Conservation (phyloP, 257 asterid species). For the Sherardia arvensis region DNA sequence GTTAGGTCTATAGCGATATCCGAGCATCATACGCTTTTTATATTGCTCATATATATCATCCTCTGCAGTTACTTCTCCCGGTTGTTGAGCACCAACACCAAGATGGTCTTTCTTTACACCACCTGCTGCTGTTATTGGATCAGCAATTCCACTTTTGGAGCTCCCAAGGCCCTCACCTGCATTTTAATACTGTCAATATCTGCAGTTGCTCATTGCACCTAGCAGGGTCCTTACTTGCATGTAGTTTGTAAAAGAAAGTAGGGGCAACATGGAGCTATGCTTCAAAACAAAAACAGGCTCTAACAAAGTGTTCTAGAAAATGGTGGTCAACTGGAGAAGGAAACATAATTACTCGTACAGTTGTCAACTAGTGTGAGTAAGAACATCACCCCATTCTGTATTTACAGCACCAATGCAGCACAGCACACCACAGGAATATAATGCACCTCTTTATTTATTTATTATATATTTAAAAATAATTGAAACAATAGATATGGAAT, state of each 20-base stretch:
- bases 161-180: conserved; percentile 93
- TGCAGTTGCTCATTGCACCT: not conserved
- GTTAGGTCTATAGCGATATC: conserved; percentile 82
- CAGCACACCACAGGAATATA: not conserved
- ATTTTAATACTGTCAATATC: conserved; percentile 1
- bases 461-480: not conserved
- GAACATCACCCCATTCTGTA: not conserved
- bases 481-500: not conserved
- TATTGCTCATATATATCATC: conserved; percentile 96
- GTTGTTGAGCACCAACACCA: conserved; percentile 88
- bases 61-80: conserved; percentile 79
- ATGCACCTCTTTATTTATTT: not conserved
- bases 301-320: not conserved
- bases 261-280: too few species aligned
- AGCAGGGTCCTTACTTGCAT: not conserved
- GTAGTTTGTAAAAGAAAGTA: not conserved
- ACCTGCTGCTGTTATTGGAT: conserved; percentile 79
- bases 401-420: not conserved
- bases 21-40: conserved; percentile 95
- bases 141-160: conserved; percentile 75
- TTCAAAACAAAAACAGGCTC: not conserved
- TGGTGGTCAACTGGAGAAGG: not conserved
- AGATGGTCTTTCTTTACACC: conserved; percentile 67
- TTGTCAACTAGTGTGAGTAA: not conserved
- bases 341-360: not conserved